A percentile compares a stretch with the other conserved stretches of the same genome.
These are phyloP conservation scores for Larix sibirica DNA, from an alignment of 83 land plant genomes.

Conservation along the genomic window DNA sequence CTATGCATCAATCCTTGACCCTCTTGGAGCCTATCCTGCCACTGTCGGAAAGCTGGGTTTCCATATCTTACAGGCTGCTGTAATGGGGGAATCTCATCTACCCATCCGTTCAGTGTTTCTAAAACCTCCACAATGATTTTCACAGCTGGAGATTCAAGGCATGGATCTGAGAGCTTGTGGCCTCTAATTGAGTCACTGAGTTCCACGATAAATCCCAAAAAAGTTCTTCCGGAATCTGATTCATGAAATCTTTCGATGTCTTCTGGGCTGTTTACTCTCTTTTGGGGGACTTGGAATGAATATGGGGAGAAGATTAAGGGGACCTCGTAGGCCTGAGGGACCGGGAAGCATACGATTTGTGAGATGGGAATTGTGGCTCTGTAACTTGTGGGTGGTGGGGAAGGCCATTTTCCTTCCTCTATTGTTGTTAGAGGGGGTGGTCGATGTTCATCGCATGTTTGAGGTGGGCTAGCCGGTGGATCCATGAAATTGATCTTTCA, in stretches of 20 bases:
- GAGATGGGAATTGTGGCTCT: no score
- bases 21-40: slow-evolving; percentile 65
- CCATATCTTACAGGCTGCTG: slow-evolving; percentile 82
- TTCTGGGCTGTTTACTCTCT: slow-evolving; percentile 54
- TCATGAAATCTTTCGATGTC: slow-evolving; percentile 67
- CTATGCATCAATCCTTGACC: slow-evolving; percentile 37
- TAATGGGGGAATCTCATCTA: slow-evolving; percentile 85
- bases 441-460: no score
- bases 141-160: slow-evolving; percentile 38
- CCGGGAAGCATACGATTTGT: slow-evolving; percentile 70
- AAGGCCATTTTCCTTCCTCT: no score
- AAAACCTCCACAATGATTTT: slow-evolving; percentile 42
- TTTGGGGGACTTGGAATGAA: slow-evolving; percentile 62
- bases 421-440: no score
- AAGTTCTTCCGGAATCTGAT: slow-evolving; percentile 59
- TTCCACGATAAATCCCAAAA: slow-evolving; percentile 88
- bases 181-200: slow-evolving; percentile 74
- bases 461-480: no score
- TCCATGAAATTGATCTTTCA: no score
- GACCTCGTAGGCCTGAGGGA: slow-evolving; percentile 73
- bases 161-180: slow-evolving; percentile 84
- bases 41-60: slow-evolving; percentile 74
- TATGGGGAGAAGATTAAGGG: slow-evolving; percentile 54
- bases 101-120: slow-evolving; percentile 50
- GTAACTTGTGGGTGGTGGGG: no score